Conservation (phyloP, 1,284 basidiomycete species). For the Cystobasidiaceae sp. region DNA sequence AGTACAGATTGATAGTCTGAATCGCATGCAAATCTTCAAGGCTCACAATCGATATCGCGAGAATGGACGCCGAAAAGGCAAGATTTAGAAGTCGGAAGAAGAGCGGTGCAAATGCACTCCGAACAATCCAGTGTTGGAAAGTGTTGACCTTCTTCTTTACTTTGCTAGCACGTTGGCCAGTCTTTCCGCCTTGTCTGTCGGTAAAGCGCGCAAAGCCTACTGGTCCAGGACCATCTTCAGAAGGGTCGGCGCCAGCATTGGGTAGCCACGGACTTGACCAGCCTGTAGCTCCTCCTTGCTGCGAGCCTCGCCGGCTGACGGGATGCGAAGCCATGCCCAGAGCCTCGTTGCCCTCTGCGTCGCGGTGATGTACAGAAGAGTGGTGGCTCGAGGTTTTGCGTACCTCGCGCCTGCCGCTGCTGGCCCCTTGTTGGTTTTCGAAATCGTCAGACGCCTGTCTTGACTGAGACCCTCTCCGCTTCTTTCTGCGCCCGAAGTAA, state of each 20-base stretch:
- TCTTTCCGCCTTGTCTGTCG: conserved; percentile 29
- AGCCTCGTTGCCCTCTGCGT: background rate
- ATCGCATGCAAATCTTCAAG: background rate
- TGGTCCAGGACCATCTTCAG: background rate
- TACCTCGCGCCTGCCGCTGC: too few species aligned
- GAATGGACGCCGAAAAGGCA: conserved; percentile 68
- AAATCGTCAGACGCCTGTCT: conserved; percentile 1
- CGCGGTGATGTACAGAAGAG: too few species aligned
- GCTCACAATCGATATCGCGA: conserved; percentile 73
- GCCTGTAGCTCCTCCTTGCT: background rate
- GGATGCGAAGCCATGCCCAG: background rate
- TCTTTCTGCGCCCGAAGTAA: conserved; percentile 22
- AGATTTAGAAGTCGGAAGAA: conserved; percentile 80
- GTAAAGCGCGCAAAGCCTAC: background rate
- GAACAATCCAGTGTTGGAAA: conserved; percentile 44
- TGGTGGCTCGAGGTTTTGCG: too few species aligned
- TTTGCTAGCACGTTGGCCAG: conserved; percentile 41
- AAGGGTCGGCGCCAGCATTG: conserved; percentile 8
- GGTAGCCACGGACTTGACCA: conserved; percentile 12
- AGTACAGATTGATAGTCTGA: too few species aligned
- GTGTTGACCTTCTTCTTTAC: conserved; percentile 44
- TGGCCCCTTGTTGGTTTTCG: too few species aligned
- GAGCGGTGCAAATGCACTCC: conserved; percentile 52
- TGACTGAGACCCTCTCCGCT: conserved; percentile 4
- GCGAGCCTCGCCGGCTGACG: background rate